Evolutionary conservation across 805 yeast species (phyloP), one percentile per base, ranked within the genome.

Genomic region (Saccharomycopsis sp.): DNA sequence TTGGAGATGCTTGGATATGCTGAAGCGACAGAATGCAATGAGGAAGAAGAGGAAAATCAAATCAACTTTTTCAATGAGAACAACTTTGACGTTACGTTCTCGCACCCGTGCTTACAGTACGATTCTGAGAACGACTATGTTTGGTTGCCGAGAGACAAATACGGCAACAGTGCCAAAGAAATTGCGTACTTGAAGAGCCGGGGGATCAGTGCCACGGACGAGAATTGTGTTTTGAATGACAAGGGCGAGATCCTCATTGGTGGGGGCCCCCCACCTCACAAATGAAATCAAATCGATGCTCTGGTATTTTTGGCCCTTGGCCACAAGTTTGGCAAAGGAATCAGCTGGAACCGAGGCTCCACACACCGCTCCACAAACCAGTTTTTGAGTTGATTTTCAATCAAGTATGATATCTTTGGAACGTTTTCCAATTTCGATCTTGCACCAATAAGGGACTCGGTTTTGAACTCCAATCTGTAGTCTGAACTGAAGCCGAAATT

Each of bases 351-450:
- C 51, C 94, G 69, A 1, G 99, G 99, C 50, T 86, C 94, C 9
- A 92, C 92, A 55, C 95, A 86, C 48, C 96, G 68, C 52, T 89
- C 96, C 13, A 79, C 77, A 55, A 92, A 88, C 94, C 96, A 87
- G 41, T 77, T 77, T 48, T 92, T 70, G 30, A 92, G 69, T 46
- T 80, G 79, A 43, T 75, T 75, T 56, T 92, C 97, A 30, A 92
- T 77, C 31, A 92, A 63, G 43, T 84, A 78, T 7, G 94, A 76
- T 29, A 92, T 76, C 54, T 92, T 87, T 5, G 99, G 98, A 12
- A 92, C 83, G 53, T 92, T 86, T 59, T 88, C 95, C 20, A 92
- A 65, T 56, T 89, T 82, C 0, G 97, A 85, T 36, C 95, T 69
- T 1, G 96, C 83, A 1, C 99, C 99, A 38, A 92, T 85, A 30